Conservation (phyloP, 345 rosid genomes). For the Syzygium aqueum region DNA sequence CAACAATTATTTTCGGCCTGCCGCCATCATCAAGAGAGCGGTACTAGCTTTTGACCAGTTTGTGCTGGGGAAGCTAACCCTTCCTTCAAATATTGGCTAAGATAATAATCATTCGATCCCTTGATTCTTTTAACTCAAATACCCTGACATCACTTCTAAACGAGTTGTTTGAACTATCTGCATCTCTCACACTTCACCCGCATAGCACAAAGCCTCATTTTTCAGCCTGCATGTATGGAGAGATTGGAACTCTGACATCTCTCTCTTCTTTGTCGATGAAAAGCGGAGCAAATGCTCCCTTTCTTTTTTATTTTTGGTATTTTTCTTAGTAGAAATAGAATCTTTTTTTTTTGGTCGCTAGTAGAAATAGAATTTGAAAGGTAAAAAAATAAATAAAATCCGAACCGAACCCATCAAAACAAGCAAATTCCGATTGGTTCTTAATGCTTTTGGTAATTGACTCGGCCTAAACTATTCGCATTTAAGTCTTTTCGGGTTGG, state of each 20-base stretch:
- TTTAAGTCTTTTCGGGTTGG: rapidly evolving
- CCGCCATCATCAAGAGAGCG: rapidly evolving
- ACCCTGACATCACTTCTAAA: neutral
- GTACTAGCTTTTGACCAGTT: rapidly evolving
- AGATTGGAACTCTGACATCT: neutral
- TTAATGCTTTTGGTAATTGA: neutral
- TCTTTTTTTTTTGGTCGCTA: neutral
- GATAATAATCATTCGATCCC: neutral
- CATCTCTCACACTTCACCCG: neutral
- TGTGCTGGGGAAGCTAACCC: neutral
- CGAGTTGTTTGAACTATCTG: too few relatives aligned
- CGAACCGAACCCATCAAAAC: rapidly evolving
- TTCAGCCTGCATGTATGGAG: neutral
- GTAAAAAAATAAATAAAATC: neutral
- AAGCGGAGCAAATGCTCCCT: neutral
- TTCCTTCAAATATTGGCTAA: neutral
- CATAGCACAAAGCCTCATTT: neutral
- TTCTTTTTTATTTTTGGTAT: rapidly evolving
- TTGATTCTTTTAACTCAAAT: too few relatives aligned
- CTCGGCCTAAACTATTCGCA: neutral
- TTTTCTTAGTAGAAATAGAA: neutral
- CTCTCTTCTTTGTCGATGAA: neutral
- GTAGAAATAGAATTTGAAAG: neutral
- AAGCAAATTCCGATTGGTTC: neutral
- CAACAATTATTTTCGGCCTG: neutral